A percentile compares a stretch with the other conserved stretches of the same genome.
These are phyloP conservation scores for Clavispora phyllophila DNA, from an alignment of 805 yeast genomes.

Conservation along the genomic window DNA sequence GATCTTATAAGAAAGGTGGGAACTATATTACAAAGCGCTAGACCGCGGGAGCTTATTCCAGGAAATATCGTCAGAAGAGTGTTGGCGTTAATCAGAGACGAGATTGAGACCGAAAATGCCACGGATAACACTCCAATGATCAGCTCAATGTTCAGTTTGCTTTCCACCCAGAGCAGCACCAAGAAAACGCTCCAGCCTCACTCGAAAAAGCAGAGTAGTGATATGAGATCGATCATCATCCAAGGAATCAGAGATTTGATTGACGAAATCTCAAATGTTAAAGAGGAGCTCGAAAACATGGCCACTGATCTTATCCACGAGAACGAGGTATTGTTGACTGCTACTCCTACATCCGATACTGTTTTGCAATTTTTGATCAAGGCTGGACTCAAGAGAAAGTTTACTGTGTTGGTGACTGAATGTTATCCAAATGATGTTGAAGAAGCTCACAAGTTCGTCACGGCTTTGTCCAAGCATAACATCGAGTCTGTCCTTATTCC, in stretches of 20 bases:
- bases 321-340: constrained; percentile 76
- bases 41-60: constrained; percentile 81
- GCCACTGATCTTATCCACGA: constrained; percentile 93
- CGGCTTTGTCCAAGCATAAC: constrained; percentile 72
- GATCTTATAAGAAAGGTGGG: constrained; percentile 72
- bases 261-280: constrained; percentile 85
- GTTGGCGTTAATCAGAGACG: constrained; percentile 81
- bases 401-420: constrained; percentile 89
- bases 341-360: constrained; percentile 91
- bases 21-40: constrained; percentile 62
- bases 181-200: constrained; percentile 21
- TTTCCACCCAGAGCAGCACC: constrained; percentile 44
- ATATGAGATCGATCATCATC: constrained; percentile 77
- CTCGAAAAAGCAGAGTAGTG: constrained; percentile 46
- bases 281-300: constrained; percentile 87
- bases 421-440: constrained; percentile 84
- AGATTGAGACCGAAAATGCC: constrained; percentile 50
- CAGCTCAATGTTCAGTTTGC: constrained; percentile 81
- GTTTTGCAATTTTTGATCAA: constrained; percentile 80
- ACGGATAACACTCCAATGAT: constrained; percentile 42
- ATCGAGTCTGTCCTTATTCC: constrained; percentile 90
- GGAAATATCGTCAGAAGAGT: constrained; percentile 92
- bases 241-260: constrained; percentile 90
- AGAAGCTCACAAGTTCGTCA: constrained; percentile 74
- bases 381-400: constrained; percentile 85